These are phyloP conservation scores for Fusarium buxicola DNA, from an alignment of 2,329 filamentous ascomycete species.

Conservation along the genomic window DNA sequence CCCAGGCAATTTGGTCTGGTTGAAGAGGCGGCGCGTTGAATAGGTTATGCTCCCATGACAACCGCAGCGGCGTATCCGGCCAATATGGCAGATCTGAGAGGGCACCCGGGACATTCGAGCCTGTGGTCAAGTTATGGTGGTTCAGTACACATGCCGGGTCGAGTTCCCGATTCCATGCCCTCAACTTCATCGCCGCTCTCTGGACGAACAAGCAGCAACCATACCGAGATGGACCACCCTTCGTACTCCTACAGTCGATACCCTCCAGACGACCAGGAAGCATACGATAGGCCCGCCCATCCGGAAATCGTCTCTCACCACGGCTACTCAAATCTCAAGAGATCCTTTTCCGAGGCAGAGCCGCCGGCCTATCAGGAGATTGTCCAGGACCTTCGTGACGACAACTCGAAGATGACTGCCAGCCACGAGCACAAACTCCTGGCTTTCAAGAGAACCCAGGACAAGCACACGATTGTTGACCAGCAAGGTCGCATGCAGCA, in stretches of 20 bases:
- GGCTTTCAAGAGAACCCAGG: conserved; percentile 67
- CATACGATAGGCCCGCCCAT: conserved; percentile 65
- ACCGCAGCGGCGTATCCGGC: conserved; percentile 70
- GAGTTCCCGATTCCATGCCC: conserved; percentile 62
- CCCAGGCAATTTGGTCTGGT: conserved; percentile 38
- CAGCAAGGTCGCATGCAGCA: conserved; percentile 69
- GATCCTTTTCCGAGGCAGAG: conserved; percentile 67
- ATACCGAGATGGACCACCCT: conserved; percentile 61
- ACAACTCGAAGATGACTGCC: conserved; percentile 66
- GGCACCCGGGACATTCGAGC: conserved; percentile 67
- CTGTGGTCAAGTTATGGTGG: conserved; percentile 70
- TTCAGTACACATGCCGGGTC: conserved; percentile 64
- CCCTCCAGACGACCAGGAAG: conserved; percentile 64
- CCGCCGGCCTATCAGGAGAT: conserved; percentile 69
- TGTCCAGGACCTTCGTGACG: conserved; percentile 69
- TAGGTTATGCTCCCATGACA: conserved; percentile 69
- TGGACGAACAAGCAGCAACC: conserved; percentile 62
- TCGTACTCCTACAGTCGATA: conserved; percentile 66
- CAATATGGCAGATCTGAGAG: conserved; percentile 73
- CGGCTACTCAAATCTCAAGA: conserved; percentile 67
- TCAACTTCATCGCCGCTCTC: conserved; percentile 61
- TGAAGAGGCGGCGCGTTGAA: conserved; percentile 39
- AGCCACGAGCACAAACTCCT: conserved; percentile 72
- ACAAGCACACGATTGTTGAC: conserved; percentile 71
- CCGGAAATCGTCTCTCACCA: conserved; percentile 62